Base-by-base conservation (phyloP, 192 early-diverging fungal genomes). In the Rhizoclosmatium sp. region DNA sequence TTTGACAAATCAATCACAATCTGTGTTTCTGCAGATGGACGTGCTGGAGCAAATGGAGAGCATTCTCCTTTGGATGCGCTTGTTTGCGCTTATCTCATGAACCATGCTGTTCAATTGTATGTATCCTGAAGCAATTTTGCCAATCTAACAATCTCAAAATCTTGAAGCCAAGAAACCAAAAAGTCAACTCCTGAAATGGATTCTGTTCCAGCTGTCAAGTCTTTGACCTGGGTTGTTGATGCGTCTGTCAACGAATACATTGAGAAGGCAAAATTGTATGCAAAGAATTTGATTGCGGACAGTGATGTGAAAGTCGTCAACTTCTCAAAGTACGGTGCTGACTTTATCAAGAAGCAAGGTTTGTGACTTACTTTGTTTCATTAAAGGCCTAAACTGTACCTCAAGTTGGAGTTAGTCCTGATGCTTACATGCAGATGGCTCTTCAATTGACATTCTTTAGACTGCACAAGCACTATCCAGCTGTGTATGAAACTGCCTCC, bases 391-490 rank as follows among this genome's bases (percentile, higher is more conserved):
- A 42, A 71, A 5, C 56, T 44, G 40, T 2, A 71, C 45, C 12
- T 7, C 42, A 19, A 67, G 78, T 79, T 59, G 69, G 90, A 93
- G 82, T 91, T 90, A 82, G 80, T 79, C 88, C 86, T 4, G 96
- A 98, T 78, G 96, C 95, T 3, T 96, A 88, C 82, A 85, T 92
- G 41, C 96, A 98, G 85, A 94, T 98, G 89, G 89, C 87, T 0
- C 75, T 98, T 44, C 96, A 98, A 81, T 85, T 96, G 4, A 92
- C 92, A 0, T 98, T 92, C 82, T 94, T 89, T 84, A 91, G 92
- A 73, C 69, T 93, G 19, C 93, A 95, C 68, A 80, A 85, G 12
- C 73, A 81, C 16, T 81, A 88, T 62, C 88, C 91, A 5, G 82
- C 93, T 1, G 93, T 93, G 2, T 98, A 98, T 78, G 96, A 98